Base-by-base conservation (phyloP, 2,329 filamentous ascomycete species). In the Colletotrichum magnum region DNA sequence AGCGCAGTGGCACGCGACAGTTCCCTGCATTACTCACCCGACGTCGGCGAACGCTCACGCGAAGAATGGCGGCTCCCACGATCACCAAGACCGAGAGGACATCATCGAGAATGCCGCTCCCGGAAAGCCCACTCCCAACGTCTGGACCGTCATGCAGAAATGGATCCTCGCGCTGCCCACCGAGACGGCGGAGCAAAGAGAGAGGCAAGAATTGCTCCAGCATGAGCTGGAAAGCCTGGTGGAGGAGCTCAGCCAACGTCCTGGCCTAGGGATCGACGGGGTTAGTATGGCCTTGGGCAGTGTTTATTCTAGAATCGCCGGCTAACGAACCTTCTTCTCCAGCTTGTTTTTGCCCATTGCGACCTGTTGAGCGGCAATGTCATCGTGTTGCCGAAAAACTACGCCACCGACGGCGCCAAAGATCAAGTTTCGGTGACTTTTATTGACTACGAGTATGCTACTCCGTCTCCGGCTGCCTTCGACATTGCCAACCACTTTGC, bases 361-460 rank as follows among this genome's bases (percentile, higher is more conserved):
- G 96, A 99, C 80, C 88, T 99, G 26, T 86, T 99, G n/a, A 94
- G 93, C 79, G 96, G 95, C 73, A 99, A 99, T 79, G 93, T 99
- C 73, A 98, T 99, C 76, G 89, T 98, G 72, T 86, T 94, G 65
- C 91, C 89, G 10, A 73, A 79, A 36, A 74, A 75, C 73, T 77
- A 76, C 52, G 73, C 80, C 36, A 75, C 74, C 45, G 69, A 73
- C 21, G 73, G 73, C 28, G 75, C 79, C 15, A 76, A 81, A 36
- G 79, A 79, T 41, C 78, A 85, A 26, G 84, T 87, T 57, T 86
- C 82, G 3, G 92, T 95, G 64, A 89, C 89, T 77, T 98, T 99
- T 82, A 99, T 99, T 79, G 96, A 99, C 82, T 99, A 98, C 84
- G 96, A 99, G 81, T 99, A 99, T 81, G 94, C 95, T 15, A 96